Evolutionary conservation across 2,329 filamentous ascomycete species (phyloP), one percentile per base, ranked within the genome.

Genomic region (Setomelanomma holmii): DNA sequence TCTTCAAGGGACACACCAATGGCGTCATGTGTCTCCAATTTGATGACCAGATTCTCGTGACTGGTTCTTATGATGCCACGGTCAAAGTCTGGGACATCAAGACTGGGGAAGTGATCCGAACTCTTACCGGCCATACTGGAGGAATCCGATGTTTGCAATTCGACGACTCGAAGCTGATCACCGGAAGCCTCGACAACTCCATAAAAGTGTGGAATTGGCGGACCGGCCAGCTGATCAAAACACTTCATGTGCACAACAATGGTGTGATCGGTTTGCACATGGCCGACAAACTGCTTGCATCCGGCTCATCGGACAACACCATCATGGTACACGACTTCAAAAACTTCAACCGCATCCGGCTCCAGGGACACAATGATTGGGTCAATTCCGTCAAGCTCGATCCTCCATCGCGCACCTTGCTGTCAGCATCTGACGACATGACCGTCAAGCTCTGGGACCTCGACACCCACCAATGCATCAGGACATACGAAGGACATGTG

Each of bases 161-260:
- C 67, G 92, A 97, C 67, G 91, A 96, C 60, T 88, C 85, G 49
- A 96, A 96, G 68, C 82, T 99, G 53, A 93, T 97, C 70, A 96
- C 89, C 50, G 95, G 93, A 45, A 92, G 90, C 69, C 82, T 97
- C 49, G 95, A 98, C 73, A 84, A 86, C 42, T 96, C 89, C 4
- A 84, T 99, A 66, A 93, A 90, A 71, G 86, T 99, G 27, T 99
- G 95, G 95, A 96, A 99, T 70, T 97, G 93, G 92, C 86, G 89
- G 56, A 97, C 91, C 0, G 95, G 95, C 40, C 86, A 91, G 64
- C 92, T 91, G 64, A 83, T 97, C 50, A 89, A 88, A 42, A 96
- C 89, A 0, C 87, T 96, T 48, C 83, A 84, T 11, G 89, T 89
- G 19, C 95, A 98, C 69, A 85, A 82, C 16, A 88, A 87, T 30